phyloP scores from a whole-genome alignment of 768 basidiomycete genomes.

The Lentinula boryana region DNA sequence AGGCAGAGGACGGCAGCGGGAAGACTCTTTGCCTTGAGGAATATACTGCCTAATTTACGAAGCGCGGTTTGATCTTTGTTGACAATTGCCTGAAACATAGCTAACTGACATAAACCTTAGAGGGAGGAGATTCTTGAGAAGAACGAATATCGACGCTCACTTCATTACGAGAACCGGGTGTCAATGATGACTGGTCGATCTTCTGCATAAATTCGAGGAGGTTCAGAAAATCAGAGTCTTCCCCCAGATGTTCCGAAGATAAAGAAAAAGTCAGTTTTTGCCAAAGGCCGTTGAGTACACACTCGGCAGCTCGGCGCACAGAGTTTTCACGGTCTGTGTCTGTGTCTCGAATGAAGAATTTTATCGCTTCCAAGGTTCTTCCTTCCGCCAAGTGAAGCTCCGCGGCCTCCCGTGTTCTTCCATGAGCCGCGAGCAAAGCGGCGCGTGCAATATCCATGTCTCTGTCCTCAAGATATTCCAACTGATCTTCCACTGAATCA shows the following conservation, averaged over 20 bases:
- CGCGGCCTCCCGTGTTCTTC: constrained; percentile 43
- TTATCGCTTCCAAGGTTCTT: constrained; percentile 39
- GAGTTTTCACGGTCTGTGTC: constrained; percentile 16
- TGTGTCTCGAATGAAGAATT: constrained; percentile 32
- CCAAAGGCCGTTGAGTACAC: constrained; percentile 43
- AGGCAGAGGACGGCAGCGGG: constrained; percentile 36
- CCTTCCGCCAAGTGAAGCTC: constrained; percentile 44
- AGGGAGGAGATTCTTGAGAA: neutral
- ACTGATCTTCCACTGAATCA: constrained; percentile 39
- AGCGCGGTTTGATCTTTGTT: constrained; percentile 20
- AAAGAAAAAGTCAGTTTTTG: constrained; percentile 35
- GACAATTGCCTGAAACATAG: constrained; percentile 22
- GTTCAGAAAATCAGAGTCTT: constrained; percentile 9
- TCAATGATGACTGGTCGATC: constrained; percentile 8
- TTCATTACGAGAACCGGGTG: neutral
- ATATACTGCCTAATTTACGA: constrained; percentile 20
- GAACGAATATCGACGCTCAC: neutral
- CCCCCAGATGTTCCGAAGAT: constrained; percentile 5
- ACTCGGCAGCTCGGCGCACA: constrained; percentile 26
- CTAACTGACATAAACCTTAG: constrained; percentile 7
- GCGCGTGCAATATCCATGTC: constrained; percentile 46
- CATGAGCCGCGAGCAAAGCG: constrained; percentile 34
- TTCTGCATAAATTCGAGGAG: constrained; percentile 20
- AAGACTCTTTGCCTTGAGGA: constrained; percentile 19
- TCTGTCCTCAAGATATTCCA: constrained; percentile 53